Conservation (phyloP, 495 filamentous ascomycete species). For the Daldinia childiae region DNA sequence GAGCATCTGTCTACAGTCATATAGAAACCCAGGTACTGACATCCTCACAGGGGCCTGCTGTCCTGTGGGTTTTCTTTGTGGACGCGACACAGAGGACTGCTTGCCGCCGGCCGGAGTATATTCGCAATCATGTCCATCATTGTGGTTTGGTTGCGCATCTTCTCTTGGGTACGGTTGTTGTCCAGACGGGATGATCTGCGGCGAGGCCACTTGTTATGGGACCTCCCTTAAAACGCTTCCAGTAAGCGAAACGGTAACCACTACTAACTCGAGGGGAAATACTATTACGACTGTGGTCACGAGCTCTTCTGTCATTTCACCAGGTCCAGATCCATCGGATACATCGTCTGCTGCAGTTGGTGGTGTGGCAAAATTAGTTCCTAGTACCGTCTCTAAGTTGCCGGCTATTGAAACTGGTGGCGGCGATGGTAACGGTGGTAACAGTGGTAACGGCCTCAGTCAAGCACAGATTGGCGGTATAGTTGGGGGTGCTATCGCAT, state of each 20-base stretch:
- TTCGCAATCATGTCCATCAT: slow-evolving; percentile 44
- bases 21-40: slow-evolving; percentile 27
- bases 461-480: slow-evolving; percentile 54
- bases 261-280: slow-evolving; percentile 46
- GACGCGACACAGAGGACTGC: slow-evolving; percentile 32
- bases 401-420: slow-evolving; percentile 37
- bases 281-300: slow-evolving; percentile 46
- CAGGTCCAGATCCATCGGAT: slow-evolving; percentile 32
- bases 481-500: slow-evolving; percentile 52
- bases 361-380: slow-evolving; percentile 49
- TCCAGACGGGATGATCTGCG: slow-evolving; percentile 51
- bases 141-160: slow-evolving; percentile 51
- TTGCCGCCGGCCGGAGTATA: slow-evolving; percentile 43
- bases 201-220: slow-evolving; percentile 49
- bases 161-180: slow-evolving; percentile 56
- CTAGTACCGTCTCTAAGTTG: slow-evolving; percentile 52
- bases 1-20: background rate
- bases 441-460: slow-evolving; percentile 40
- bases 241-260: slow-evolving; percentile 46
- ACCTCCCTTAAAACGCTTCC: slow-evolving; percentile 46
- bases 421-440: slow-evolving; percentile 13
- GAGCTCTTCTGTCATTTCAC: slow-evolving; percentile 42
- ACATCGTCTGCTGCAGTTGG: slow-evolving; percentile 26
- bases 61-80: slow-evolving; percentile 50
- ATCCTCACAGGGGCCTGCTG: slow-evolving; percentile 38